Evolutionary conservation across 2,329 filamentous ascomycete genomes (phyloP), one percentile per base, ranked within the genome.

Genomic region (Purpureocillium takamizusanense): DNA sequence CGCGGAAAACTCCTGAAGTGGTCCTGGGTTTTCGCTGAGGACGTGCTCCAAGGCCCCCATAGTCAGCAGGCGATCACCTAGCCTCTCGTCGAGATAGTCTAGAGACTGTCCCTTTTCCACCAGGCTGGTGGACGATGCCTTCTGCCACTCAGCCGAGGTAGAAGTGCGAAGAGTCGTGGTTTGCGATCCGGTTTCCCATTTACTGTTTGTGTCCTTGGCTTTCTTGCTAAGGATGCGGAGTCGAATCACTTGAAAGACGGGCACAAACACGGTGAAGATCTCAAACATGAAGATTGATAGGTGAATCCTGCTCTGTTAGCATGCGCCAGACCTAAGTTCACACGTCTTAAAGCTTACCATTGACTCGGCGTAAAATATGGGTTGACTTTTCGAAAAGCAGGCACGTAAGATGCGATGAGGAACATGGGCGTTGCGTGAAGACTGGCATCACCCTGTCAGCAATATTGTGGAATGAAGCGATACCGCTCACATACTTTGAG

Each of bases 381-480:
- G 51, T 78, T 77, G 36, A 78, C 60, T 0, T 56, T 50, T 3
- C 56, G 60, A 53, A 78, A 69, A 1, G 44, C 60, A 11, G 71
- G 67, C 3, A 64, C 61, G 41, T 71, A 66, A 2, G 72, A 61
- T 33, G 74, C 76, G 17, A 78, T 59, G 23, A 83, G 63, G 71
- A 77, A 83, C 60, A 83, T 67, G 0, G 79, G 79, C 3, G 76
- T 74, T 13, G 76, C 78, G 32, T 72, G 76, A 12, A 83, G 63
- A 33, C 74, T 76, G 16, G 11, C 6, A 28, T 28, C 8, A 8
- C 25, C 11, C 6, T 30, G 28, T 13, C 28, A 14, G 11, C 27
- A 32, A 28, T 27, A 5, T 13, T 31, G 13, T 30, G 27, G 11
- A 30, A 12, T 7, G 21, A 10, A 25, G 21, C 6, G 28, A 12